Evolutionary conservation across 78 protist species (phyloP).

Genomic region (Capsaspora owczarzaki): DNA sequence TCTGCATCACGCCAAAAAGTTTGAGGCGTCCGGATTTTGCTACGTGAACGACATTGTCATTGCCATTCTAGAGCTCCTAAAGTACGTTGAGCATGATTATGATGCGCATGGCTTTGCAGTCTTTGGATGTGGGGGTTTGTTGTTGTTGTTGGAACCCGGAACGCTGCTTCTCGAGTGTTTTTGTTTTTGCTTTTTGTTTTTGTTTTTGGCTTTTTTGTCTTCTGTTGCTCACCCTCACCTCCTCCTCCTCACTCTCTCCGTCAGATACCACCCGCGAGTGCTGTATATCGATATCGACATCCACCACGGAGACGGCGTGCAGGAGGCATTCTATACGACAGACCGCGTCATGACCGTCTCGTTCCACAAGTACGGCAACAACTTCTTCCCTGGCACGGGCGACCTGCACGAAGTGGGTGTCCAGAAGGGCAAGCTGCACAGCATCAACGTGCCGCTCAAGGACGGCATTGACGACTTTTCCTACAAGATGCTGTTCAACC

Average conservation of each 20-base stretch:
- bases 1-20: constrained; percentile 95
- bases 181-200: too few species aligned
- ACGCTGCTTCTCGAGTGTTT: background rate
- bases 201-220: constrained; percentile 7
- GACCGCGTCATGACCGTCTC: constrained; percentile 93
- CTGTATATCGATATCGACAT: constrained; percentile 96
- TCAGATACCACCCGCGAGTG: constrained; percentile 77
- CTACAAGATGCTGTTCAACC: constrained; percentile 79
- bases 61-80: constrained; percentile 90
- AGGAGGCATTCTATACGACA: constrained; percentile 87
- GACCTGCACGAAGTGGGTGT: constrained; percentile 24
- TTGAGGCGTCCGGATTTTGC: constrained; percentile 96
- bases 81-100: constrained; percentile 23
- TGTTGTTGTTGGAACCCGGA: background rate
- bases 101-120: background rate
- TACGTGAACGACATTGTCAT: constrained; percentile 97
- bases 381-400: constrained; percentile 98
- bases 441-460: constrained; percentile 93
- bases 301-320: constrained; percentile 97
- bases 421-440: constrained; percentile 29
- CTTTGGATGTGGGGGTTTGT: background rate
- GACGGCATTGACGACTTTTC: constrained; percentile 93
- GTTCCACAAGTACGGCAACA: constrained; percentile 90
- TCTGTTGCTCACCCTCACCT: too few species aligned
- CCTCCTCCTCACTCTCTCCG: too few species aligned